Conservation (phyloP, 2,329 filamentous ascomycete genomes). For the Zasmidium cellare region DNA sequence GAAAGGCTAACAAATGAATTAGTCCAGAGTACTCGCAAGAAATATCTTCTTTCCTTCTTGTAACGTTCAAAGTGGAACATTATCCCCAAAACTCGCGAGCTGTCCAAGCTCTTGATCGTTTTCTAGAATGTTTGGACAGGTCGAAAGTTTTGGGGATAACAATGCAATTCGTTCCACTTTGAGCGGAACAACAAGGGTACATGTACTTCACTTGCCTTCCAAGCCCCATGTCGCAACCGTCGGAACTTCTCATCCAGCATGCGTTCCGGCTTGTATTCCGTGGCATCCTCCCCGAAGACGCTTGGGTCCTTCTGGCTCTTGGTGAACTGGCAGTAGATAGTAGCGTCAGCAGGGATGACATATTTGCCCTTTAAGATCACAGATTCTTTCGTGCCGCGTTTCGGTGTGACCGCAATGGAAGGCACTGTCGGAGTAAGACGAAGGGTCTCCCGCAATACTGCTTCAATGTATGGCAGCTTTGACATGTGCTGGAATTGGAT, state of each 20-base stretch:
- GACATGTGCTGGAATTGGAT: conserved; percentile 62
- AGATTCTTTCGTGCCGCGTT: conserved; percentile 1
- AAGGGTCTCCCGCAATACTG: conserved; percentile 65
- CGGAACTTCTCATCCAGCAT: conserved; percentile 71
- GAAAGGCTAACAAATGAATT: conserved; percentile 52
- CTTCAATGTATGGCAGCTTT: conserved; percentile 66
- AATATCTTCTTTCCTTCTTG: too few species aligned
- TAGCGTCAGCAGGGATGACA: conserved; percentile 53
- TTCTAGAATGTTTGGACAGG: too few species aligned
- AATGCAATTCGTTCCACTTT: too few species aligned
- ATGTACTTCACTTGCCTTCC: conserved; percentile 36
- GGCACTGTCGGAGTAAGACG: conserved; percentile 60
- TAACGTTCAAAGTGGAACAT: too few species aligned
- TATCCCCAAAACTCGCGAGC: too few species aligned
- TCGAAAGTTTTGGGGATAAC: too few species aligned
- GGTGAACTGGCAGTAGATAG: conserved; percentile 51
- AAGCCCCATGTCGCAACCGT: conserved; percentile 31
- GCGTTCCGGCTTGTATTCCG: conserved; percentile 68
- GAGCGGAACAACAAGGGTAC: too few species aligned
- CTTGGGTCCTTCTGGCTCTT: conserved; percentile 61
- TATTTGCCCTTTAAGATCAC: conserved; percentile 62
- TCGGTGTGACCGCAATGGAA: conserved; percentile 32
- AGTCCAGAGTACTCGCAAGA: conserved; percentile 36
- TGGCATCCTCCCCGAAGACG: conserved; percentile 65
- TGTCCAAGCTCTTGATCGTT: too few species aligned